Evolutionary conservation across 306 rosid genomes (phyloP).

Genomic region (Cicer arietinum): DNA sequence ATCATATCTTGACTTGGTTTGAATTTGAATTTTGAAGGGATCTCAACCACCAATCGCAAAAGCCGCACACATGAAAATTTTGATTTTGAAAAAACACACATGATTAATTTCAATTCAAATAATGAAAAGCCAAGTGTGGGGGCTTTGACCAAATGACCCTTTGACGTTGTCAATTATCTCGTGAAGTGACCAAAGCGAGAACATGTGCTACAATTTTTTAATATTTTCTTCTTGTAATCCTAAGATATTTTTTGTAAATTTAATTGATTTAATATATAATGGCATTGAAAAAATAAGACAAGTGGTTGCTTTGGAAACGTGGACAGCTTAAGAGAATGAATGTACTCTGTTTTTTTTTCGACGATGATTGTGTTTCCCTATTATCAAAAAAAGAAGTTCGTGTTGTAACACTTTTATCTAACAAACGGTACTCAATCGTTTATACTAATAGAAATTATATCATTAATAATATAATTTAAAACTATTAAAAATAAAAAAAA

Average conservation of each 20-base stretch:
- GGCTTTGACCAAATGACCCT: conserved; percentile 47
- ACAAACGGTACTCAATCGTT: no score
- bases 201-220: neutral
- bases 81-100: no score
- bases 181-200: conserved; percentile 17
- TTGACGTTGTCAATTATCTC: conserved; percentile 41
- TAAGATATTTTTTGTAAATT: neutral
- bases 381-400: no score
- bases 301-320: neutral
- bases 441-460: no score
- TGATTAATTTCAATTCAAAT: conserved; percentile 2
- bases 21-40: conserved; percentile 6
- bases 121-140: conserved; percentile 13
- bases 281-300: neutral
- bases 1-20: no score
- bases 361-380: no score
- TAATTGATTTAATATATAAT: no score
- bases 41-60: conserved; percentile 15
- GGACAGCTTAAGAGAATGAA: no score
- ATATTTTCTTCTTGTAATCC: neutral
- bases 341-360: no score
- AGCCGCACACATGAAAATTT: conserved; percentile 7
- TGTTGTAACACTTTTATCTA: no score
- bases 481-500: no score
- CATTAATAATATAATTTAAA: no score